These are phyloP conservation scores for Rhizopogon roseolus DNA, from an alignment of 768 basidiomycete genomes.

Conservation along the genomic window DNA sequence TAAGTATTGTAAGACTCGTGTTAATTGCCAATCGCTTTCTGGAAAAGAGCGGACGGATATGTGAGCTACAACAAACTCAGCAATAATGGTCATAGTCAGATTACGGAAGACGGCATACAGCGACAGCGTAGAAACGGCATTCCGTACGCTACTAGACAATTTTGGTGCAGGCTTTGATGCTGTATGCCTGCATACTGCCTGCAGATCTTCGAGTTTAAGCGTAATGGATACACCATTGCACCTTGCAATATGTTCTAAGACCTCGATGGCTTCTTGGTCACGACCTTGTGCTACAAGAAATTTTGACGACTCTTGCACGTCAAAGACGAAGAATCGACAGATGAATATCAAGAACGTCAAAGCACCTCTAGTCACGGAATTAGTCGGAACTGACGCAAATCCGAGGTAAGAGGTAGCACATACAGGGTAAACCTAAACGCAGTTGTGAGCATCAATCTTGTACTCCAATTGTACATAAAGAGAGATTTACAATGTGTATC, in stretches of 20 bases:
- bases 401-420: constrained; percentile 8
- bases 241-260: constrained; percentile 43
- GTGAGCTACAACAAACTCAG: constrained; percentile 29
- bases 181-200: constrained; percentile 20
- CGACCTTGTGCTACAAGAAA: constrained; percentile 53
- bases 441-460: neutral
- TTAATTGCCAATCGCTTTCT: constrained; percentile 39
- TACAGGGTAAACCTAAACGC: constrained; percentile 36
- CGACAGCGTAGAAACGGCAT: constrained; percentile 34
- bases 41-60: constrained; percentile 45
- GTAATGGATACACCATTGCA: constrained; percentile 41
- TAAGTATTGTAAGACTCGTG: constrained; percentile 41
- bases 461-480: neutral
- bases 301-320: constrained; percentile 58
- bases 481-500: constrained; percentile 41
- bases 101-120: constrained; percentile 26
- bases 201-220: constrained; percentile 42
- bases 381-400: constrained; percentile 1
- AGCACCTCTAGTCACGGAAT: constrained; percentile 28
- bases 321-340: constrained; percentile 51
- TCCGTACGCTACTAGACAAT: constrained; percentile 22
- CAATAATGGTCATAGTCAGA: neutral
- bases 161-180: constrained; percentile 7
- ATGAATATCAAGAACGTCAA: constrained; percentile 51
- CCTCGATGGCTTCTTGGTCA: constrained; percentile 50